Base-by-base conservation (phyloP, 2,329 filamentous ascomycete species). In the Phaeosphaeriaceae sp. region DNA sequence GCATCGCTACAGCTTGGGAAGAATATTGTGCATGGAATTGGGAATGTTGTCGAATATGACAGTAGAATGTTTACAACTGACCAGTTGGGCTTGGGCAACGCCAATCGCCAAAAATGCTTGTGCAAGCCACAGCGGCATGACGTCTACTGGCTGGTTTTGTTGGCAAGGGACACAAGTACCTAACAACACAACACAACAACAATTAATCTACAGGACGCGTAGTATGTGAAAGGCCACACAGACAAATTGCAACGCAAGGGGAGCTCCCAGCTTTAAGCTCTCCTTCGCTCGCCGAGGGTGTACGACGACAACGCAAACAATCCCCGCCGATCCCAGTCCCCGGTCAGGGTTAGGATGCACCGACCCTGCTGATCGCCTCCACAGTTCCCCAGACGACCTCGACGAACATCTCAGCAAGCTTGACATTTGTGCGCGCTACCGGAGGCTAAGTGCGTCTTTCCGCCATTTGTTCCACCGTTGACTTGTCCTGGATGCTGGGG, bases 71-170 rank as follows among this genome's bases (percentile, higher is more conserved):
- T 51, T 49, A 42, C 17, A 12, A 64, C 68, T 48, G 61, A 72
- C 68, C 46, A 54, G 41, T 50, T 68, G 68, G 48, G 68, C 70
- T 29, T 57, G 51, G 35, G 57, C 65, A 42, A 69, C 56, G 58
- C 60, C 52, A 46, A 64, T 66, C 44, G 62, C 65, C 60, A 70
- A 59, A 51, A 71, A 64, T 61, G 65, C 62, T 61, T 64, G 64
- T 52, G 61, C 63, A 58, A 70, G 69, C 68, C 70, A 66, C 62
- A 63, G 51, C 20, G 43, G n/a, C 68, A 73, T 72, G 63, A 57
- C 61, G 67, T 62, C 52, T 46, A 47, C 49, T 38, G 46, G 43
- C 23, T 11, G 23, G 11, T 8, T n/a, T n/a, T 9, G 55, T 48
- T 64, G 58, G 46, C 53, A 55, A 50, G 50, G 54, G 39, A 51